A percentile compares a stretch with the other conserved stretches of the same genome.
Evolutionary conservation across 257 asterid genomes (phyloP).

Genomic region (Solanum chmielewskii): DNA sequence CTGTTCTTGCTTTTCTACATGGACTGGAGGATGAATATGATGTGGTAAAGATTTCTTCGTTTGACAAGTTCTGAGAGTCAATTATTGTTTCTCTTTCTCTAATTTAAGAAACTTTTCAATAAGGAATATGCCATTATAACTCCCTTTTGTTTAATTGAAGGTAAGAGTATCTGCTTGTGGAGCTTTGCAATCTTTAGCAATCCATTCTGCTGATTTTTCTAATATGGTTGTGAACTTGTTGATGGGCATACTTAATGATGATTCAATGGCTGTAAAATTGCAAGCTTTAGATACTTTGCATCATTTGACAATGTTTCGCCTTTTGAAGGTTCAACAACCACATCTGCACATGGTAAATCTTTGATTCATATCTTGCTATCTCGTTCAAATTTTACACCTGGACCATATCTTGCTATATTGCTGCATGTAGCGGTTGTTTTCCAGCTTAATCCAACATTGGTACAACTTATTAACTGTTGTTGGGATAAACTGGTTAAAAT

Average conservation of each 20-base stretch:
- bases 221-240: slow-evolving; percentile 37
- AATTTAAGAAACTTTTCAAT: slow-evolving; percentile 1
- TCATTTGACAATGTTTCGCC: slow-evolving; percentile 33
- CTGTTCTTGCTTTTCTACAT: slow-evolving; percentile 62
- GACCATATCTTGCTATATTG: background rate
- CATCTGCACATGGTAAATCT: slow-evolving; percentile 62
- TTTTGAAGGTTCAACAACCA: slow-evolving; percentile 46
- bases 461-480: background rate
- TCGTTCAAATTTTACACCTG: background rate
- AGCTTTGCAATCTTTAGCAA: slow-evolving; percentile 53
- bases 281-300: slow-evolving; percentile 74
- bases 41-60: slow-evolving; percentile 36
- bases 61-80: background rate
- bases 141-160: slow-evolving; percentile 30
- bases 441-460: background rate
- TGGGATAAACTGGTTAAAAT: background rate
- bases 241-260: slow-evolving; percentile 75
- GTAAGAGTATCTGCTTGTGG: slow-evolving; percentile 85
- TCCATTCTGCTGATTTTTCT: slow-evolving; percentile 54
- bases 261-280: slow-evolving; percentile 50
- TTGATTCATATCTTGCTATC: background rate
- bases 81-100: background rate
- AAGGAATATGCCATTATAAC: background rate
- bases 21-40: slow-evolving; percentile 91
- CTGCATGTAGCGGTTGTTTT: background rate